Conservation (phyloP, 441 rosid species). For the Euphorbia corollata region DNA sequence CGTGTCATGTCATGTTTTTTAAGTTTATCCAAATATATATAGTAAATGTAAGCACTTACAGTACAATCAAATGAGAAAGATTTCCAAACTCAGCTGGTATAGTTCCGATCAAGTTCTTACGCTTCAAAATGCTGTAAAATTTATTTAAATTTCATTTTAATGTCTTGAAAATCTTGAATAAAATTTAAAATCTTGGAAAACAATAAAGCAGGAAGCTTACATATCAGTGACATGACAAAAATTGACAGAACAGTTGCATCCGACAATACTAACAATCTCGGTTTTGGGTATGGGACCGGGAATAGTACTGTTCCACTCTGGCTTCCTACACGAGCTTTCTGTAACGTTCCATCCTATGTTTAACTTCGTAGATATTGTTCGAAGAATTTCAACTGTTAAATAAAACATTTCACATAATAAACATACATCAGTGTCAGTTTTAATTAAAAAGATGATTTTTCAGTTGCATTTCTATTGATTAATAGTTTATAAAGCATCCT, state of each 20-base stretch:
- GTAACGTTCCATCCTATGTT: slow-evolving; percentile 25
- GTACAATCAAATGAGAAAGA: slow-evolving; percentile 41
- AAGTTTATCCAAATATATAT: too few relatives aligned
- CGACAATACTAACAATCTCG: too few relatives aligned
- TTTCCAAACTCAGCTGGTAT: slow-evolving; percentile 58
- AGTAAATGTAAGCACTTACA: slow-evolving; percentile 36
- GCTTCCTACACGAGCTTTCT: slow-evolving; percentile 37
- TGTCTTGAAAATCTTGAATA: not conserved
- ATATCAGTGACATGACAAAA: slow-evolving; percentile 55
- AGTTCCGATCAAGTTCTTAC: slow-evolving; percentile 44
- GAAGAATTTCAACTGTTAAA: slow-evolving; percentile 45
- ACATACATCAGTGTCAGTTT: too few relatives aligned
- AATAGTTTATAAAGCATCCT: too few relatives aligned
- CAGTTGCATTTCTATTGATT: too few relatives aligned
- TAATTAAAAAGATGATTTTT: too few relatives aligned
- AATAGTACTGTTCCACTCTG: slow-evolving; percentile 25
- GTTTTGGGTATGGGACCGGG: not conserved
- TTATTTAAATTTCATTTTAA: not conserved
- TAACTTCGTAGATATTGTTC: slow-evolving; percentile 39
- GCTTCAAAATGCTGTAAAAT: slow-evolving; percentile 39
- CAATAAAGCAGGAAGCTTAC: slow-evolving; percentile 25
- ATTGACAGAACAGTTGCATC: slow-evolving; percentile 34
- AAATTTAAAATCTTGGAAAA: not conserved
- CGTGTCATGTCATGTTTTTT: too few relatives aligned
- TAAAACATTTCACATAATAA: too few relatives aligned